These are phyloP conservation scores for Pestalotiopsis sp. DNA, from an alignment of 2,329 filamentous ascomycete species.

Conservation along the genomic window DNA sequence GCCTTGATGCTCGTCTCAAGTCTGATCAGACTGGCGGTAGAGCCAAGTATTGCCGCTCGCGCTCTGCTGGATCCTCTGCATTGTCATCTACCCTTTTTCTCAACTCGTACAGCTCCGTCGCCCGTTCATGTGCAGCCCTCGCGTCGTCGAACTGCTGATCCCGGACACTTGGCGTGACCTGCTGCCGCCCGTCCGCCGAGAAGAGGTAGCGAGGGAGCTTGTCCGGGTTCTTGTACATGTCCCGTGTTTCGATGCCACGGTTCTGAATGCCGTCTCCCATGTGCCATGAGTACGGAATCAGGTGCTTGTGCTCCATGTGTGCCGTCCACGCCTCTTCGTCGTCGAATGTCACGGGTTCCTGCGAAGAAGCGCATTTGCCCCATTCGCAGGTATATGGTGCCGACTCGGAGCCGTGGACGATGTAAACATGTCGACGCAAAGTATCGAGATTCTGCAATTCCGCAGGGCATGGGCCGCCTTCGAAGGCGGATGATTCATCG, in stretches of 20 bases:
- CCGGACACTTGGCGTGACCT: slow-evolving; percentile 62
- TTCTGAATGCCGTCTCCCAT: slow-evolving; percentile 62
- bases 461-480: slow-evolving; percentile 47
- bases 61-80: slow-evolving; percentile 23
- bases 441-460: slow-evolving; percentile 66
- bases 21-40: no score
- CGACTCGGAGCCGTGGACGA: slow-evolving; percentile 45
- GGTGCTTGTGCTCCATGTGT: slow-evolving; percentile 58
- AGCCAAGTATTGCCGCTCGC: no score
- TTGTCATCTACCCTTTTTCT: slow-evolving; percentile 46
- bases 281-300: slow-evolving; percentile 58
- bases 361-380: slow-evolving; percentile 39
- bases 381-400: slow-evolving; percentile 38
- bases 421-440: slow-evolving; percentile 53
- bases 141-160: slow-evolving; percentile 54
- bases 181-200: slow-evolving; percentile 48
- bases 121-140: slow-evolving; percentile 46
- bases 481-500: slow-evolving; percentile 13
- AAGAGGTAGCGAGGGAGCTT: slow-evolving; percentile 53
- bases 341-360: slow-evolving; percentile 23
- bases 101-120: slow-evolving; percentile 46
- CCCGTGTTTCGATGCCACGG: slow-evolving; percentile 27
- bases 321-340: slow-evolving; percentile 39
- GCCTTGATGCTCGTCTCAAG: no score
- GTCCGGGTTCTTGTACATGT: slow-evolving; percentile 20